These are phyloP conservation scores for Boletus rufocinnamomeus DNA, from an alignment of 768 basidiomycete genomes.

Conservation along the genomic window DNA sequence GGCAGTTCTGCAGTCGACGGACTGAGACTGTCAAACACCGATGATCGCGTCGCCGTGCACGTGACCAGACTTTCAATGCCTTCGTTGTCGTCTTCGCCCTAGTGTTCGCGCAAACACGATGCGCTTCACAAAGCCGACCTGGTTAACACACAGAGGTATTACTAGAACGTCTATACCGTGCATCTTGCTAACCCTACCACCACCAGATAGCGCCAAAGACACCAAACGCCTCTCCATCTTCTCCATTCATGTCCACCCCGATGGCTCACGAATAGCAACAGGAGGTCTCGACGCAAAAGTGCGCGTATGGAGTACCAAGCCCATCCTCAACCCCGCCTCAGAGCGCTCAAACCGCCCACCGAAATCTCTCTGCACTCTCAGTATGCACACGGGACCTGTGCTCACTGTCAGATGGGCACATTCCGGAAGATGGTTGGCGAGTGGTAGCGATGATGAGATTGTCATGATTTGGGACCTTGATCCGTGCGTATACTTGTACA, in stretches of 20 bases:
- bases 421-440: slow-evolving; percentile 91
- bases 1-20: too few relatives aligned
- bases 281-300: slow-evolving; percentile 96
- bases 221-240: slow-evolving; percentile 82
- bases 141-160: slow-evolving; percentile 78
- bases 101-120: slow-evolving; percentile 40
- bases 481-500: slow-evolving; percentile 58
- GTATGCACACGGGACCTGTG: slow-evolving; percentile 93
- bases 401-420: slow-evolving; percentile 92
- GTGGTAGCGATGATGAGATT: slow-evolving; percentile 94
- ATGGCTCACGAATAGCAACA: slow-evolving; percentile 93
- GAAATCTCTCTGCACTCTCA: slow-evolving; percentile 86
- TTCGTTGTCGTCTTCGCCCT: background rate
- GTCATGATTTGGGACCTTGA: slow-evolving; percentile 98
- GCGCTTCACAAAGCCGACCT: slow-evolving; percentile 88
- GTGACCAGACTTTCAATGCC: background rate
- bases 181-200: background rate
- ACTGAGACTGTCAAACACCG: too few relatives aligned
- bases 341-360: slow-evolving; percentile 72
- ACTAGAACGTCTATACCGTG: background rate
- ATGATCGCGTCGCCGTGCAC: background rate
- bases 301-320: slow-evolving; percentile 96
- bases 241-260: slow-evolving; percentile 93
- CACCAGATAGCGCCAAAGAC: slow-evolving; percentile 47
- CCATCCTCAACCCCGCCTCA: slow-evolving; percentile 77